Percentiles rank a stretch among this genome's conserved stretches.
Evolutionary conservation across 106 monocot genomes (phyloP).

Genomic region (Alisma plantagoaquatica): DNA sequence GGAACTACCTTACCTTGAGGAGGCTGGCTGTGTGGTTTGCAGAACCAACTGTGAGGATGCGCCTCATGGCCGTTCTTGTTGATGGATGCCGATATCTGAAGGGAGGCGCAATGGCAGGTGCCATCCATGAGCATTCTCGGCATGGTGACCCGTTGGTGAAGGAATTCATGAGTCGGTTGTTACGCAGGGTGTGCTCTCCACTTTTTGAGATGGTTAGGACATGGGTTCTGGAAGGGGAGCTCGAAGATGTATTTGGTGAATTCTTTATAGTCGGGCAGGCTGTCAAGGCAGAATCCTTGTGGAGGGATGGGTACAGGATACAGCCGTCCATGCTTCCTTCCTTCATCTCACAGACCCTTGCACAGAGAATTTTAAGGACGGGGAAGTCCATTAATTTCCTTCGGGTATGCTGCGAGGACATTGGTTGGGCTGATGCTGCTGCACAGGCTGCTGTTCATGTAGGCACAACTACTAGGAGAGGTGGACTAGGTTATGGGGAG

Average conservation of each 20-base stretch:
- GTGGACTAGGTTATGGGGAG: constrained; percentile 82
- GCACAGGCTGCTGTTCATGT: constrained; percentile 65
- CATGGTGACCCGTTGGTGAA: constrained; percentile 81
- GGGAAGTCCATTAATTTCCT: constrained; percentile 98
- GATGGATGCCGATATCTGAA: constrained; percentile 52
- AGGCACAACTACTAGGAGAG: constrained; percentile 66
- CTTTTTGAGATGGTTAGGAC: constrained; percentile 86
- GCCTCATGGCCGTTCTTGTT: constrained; percentile 84
- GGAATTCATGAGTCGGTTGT: constrained; percentile 84
- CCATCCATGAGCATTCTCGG: constrained; percentile 64
- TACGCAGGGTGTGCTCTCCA: constrained; percentile 76
- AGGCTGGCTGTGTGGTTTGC: constrained; percentile 85
- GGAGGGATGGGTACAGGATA: constrained; percentile 86
- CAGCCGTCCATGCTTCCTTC: constrained; percentile 81
- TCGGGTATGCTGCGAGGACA: constrained; percentile 90
- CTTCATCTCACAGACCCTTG: constrained; percentile 75
- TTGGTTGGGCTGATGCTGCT: constrained; percentile 80
- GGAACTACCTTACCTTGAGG: constrained; percentile 69
- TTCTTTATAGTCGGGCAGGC: constrained; percentile 76
- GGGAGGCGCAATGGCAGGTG: constrained; percentile 95
- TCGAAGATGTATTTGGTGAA: constrained; percentile 76
- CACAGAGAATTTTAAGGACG: constrained; percentile 77
- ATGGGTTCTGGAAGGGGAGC: constrained; percentile 95
- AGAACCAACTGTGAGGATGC: constrained; percentile 86
- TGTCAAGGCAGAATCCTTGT: constrained; percentile 83